Conservation (phyloP, 2,329 filamentous ascomycete genomes). For the Diaporthe velutina region DNA sequence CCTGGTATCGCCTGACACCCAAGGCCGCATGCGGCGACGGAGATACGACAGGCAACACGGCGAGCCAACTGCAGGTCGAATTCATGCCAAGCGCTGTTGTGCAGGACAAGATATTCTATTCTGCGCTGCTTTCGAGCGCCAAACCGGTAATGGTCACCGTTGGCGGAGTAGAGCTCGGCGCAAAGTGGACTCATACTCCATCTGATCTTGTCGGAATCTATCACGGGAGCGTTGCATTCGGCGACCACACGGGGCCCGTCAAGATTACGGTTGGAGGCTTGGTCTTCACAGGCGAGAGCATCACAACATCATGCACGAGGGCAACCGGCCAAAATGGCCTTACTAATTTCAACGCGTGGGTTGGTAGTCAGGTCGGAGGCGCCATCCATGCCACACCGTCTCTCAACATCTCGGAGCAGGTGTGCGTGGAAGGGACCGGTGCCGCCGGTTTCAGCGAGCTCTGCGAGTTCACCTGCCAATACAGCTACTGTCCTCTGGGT, state of each 20-base stretch:
- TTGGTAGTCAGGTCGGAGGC: neutral
- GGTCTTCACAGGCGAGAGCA: neutral
- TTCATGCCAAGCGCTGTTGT: conserved; percentile 38
- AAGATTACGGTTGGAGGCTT: neutral
- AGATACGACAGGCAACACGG: conserved; percentile 50
- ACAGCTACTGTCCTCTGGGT: neutral
- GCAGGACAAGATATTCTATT: neutral
- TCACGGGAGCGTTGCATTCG: neutral
- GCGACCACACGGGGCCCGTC: neutral
- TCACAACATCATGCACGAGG: neutral
- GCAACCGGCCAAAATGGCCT: neutral
- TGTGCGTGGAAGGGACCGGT: neutral
- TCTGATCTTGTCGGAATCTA: neutral
- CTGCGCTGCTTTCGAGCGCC: neutral
- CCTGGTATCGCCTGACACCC: conserved; percentile 52
- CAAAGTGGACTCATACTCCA: neutral
- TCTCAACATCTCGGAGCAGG: neutral
- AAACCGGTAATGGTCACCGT: neutral
- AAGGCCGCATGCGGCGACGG: conserved; percentile 45
- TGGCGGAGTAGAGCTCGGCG: neutral
- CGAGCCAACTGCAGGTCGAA: conserved; percentile 44
- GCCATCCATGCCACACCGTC: neutral
- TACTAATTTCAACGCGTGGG: neutral
- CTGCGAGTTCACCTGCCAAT: neutral
- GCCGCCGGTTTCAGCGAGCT: neutral